phyloP scores from a whole-genome alignment of 345 rosid genomes.

The Ceriops zippeliana region DNA sequence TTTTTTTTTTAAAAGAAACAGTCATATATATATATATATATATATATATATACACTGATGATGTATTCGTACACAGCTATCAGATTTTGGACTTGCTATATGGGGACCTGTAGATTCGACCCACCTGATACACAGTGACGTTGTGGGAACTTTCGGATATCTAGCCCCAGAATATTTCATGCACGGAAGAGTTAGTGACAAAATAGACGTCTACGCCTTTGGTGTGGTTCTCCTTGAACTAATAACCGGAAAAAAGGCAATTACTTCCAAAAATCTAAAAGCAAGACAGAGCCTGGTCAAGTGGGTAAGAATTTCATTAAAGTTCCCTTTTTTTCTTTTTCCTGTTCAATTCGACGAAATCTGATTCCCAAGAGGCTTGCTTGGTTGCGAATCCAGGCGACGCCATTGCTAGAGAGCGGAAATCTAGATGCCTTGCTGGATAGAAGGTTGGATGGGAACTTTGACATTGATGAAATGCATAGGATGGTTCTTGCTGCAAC shows the following conservation, averaged over 20 bases:
- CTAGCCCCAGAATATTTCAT: slow-evolving; percentile 33
- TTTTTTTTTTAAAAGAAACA: too few species aligned
- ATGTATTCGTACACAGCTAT: slow-evolving; percentile 10
- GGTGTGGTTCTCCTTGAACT: slow-evolving; percentile 29
- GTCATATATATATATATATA: background rate
- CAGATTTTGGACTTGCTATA: slow-evolving; percentile 28
- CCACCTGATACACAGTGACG: slow-evolving; percentile 1
- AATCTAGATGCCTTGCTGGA: slow-evolving; percentile 20
- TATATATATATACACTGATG: background rate
- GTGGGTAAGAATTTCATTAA: slow-evolving; percentile 17
- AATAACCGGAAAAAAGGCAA: slow-evolving; percentile 21
- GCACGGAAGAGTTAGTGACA: slow-evolving; percentile 26
- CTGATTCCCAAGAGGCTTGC: background rate
- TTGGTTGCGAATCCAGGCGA: slow-evolving; percentile 23
- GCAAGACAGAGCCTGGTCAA: slow-evolving; percentile 19
- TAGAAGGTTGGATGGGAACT: slow-evolving; percentile 3
- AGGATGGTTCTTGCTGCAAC: slow-evolving; percentile 24
- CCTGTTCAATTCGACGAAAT: background rate
- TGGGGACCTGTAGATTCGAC: slow-evolving; percentile 20
- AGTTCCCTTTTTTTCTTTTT: background rate
- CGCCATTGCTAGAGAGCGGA: slow-evolving; percentile 17
- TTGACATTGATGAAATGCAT: slow-evolving; percentile 6
- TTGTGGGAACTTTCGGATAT: slow-evolving; percentile 34
- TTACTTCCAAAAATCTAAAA: slow-evolving; percentile 7
- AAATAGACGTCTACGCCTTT: slow-evolving; percentile 27